Evolutionary conservation across 1,139 yeast genomes (phyloP).

Genomic region (Torulaspora pretoriensis): DNA sequence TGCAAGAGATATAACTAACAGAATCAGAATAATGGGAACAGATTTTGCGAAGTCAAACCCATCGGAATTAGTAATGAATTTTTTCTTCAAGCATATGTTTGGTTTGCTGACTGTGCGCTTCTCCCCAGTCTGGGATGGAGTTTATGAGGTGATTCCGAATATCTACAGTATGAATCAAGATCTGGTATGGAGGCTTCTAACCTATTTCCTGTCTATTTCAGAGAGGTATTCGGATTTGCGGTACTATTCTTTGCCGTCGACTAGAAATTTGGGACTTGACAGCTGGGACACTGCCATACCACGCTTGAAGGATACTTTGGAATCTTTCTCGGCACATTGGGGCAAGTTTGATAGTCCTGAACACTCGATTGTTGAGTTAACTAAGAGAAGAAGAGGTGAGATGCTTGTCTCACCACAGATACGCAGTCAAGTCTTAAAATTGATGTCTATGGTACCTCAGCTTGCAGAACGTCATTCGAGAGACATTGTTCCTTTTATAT

Average conservation of each 20-base stretch:
- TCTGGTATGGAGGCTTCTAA: constrained; percentile 55
- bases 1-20: constrained; percentile 69
- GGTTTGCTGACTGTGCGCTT: constrained; percentile 74
- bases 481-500: constrained; percentile 53
- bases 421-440: constrained; percentile 36
- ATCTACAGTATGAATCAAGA: constrained; percentile 44
- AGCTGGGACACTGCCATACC: constrained; percentile 37
- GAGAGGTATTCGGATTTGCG: constrained; percentile 20
- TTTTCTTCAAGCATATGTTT: constrained; percentile 56
- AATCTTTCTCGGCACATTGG: constrained; percentile 29
- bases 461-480: constrained; percentile 62
- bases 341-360: constrained; percentile 30
- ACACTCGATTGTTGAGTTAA: constrained; percentile 40
- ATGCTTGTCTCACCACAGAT: constrained; percentile 32
- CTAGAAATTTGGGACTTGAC: constrained; percentile 13
- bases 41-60: constrained; percentile 39
- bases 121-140: constrained; percentile 82
- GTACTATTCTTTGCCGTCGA: constrained; percentile 21
- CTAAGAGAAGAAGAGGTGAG: constrained; percentile 39
- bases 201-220: constrained; percentile 36
- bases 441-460: constrained; percentile 52
- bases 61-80: constrained; percentile 38
- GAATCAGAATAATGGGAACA: constrained; percentile 59
- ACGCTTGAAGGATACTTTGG: constrained; percentile 38
- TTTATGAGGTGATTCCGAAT: constrained; percentile 54